phyloP scores from a whole-genome alignment of 768 basidiomycete species.

The Trametes cinnabarina region DNA sequence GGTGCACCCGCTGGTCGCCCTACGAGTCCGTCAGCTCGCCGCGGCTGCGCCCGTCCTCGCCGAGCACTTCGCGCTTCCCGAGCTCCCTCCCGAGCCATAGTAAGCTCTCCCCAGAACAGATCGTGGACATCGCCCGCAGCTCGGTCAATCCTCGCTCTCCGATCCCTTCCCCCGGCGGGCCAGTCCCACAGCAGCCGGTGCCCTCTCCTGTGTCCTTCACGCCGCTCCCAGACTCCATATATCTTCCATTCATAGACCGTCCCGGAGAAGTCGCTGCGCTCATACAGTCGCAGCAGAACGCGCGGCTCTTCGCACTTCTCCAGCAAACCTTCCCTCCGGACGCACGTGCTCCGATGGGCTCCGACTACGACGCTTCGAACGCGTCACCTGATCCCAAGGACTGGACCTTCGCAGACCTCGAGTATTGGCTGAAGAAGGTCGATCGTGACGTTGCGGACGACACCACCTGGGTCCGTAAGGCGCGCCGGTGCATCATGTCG shows the following conservation, averaged over 20 bases:
- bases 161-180: constrained; percentile 30
- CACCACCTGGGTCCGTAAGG: constrained; percentile 66
- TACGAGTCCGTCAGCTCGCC: constrained; percentile 33
- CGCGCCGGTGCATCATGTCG: constrained; percentile 71
- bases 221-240: constrained; percentile 70
- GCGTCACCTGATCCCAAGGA: constrained; percentile 49
- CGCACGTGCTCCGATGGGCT: constrained; percentile 27
- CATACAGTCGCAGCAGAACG: constrained; percentile 61
- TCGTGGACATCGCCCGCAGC: constrained; percentile 68
- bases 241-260: constrained; percentile 85
- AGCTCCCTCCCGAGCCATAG: constrained; percentile 35
- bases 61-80: constrained; percentile 42
- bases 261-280: constrained; percentile 71
- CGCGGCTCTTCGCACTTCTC: constrained; percentile 69
- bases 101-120: constrained; percentile 67
- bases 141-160: constrained; percentile 46
- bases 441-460: constrained; percentile 67
- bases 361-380: constrained; percentile 25
- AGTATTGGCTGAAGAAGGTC: constrained; percentile 62
- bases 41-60: constrained; percentile 41
- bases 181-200: constrained; percentile 23
- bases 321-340: constrained; percentile 61
- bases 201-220: constrained; percentile 61
- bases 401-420: constrained; percentile 75
- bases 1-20: constrained; percentile 17